phyloP scores from a whole-genome alignment of 495 filamentous ascomycete species.

The Hypoxylon fragiforme region DNA sequence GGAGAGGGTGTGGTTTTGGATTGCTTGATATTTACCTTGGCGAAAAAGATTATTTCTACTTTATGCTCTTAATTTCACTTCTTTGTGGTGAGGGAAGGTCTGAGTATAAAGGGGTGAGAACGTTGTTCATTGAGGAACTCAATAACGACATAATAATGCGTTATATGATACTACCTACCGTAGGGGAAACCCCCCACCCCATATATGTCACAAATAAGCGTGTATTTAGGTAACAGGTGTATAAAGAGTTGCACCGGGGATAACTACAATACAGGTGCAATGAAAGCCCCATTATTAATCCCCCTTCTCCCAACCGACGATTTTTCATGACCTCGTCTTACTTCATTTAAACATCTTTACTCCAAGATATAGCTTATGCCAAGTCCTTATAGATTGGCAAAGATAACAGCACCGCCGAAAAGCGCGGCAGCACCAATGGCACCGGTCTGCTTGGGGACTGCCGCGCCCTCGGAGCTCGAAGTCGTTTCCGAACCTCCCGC shows the following conservation, averaged over 20 bases:
- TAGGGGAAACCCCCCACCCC: too few species aligned
- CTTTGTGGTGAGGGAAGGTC: too few species aligned
- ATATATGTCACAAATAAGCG: too few species aligned
- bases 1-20: constrained; percentile 59
- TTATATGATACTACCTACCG: too few species aligned
- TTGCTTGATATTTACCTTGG: constrained; percentile 42
- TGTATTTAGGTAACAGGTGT: too few species aligned
- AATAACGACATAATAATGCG: too few species aligned
- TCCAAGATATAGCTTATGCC: not conserved
- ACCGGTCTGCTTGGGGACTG: constrained; percentile 34
- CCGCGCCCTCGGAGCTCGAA: constrained; percentile 12
- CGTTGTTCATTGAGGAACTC: too few species aligned
- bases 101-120: too few species aligned
- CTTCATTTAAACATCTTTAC: not conserved
- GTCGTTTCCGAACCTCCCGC: constrained; percentile 19
- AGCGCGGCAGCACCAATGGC: constrained; percentile 42
- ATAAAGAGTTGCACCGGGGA: not conserved
- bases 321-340: constrained; percentile 1
- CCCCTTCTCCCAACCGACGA: too few species aligned
- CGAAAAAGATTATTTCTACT: too few species aligned
- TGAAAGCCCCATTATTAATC: constrained; percentile 1
- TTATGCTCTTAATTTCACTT: too few species aligned
- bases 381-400: constrained; percentile 17
- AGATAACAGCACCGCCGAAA: constrained; percentile 41
- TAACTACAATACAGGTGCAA: constrained; percentile 10